Percentiles rank a stretch among this genome's conserved stretches.
Evolutionary conservation across 2,329 filamentous ascomycete species (phyloP).

Genomic region (Diplodia mutila): DNA sequence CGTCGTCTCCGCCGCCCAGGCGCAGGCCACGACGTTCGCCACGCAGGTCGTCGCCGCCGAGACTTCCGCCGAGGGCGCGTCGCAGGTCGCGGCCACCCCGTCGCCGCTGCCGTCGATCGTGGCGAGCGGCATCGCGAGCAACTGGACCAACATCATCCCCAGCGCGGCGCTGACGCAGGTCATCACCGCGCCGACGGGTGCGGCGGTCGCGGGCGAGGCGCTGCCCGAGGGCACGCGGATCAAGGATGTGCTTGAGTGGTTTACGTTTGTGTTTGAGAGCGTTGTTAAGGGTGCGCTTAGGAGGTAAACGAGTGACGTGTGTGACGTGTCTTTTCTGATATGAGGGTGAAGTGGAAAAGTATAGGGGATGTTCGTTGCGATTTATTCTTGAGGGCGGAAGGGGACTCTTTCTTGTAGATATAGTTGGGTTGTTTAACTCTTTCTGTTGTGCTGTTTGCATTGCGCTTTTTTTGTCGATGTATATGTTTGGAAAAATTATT

Average conservation of each 20-base stretch:
- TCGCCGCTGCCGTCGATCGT: background rate
- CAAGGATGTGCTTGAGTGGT: slow-evolving; percentile 13
- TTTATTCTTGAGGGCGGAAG: too few species aligned
- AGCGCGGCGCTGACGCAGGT: slow-evolving; percentile 9
- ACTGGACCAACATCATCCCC: slow-evolving; percentile 23
- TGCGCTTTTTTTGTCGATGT: too few species aligned
- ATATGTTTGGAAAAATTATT: too few species aligned
- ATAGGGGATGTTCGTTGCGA: too few species aligned
- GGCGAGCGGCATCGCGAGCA: background rate
- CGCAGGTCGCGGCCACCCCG: background rate
- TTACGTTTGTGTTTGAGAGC: slow-evolving; percentile 14
- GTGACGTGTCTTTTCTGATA: too few species aligned
- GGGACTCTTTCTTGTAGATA: too few species aligned
- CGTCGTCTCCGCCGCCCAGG: background rate
- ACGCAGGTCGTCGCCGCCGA: slow-evolving; percentile 14
- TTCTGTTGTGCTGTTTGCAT: too few species aligned
- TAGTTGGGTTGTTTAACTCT: too few species aligned
- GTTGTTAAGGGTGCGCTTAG: background rate
- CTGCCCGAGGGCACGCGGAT: slow-evolving; percentile 4
- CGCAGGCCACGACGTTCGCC: background rate
- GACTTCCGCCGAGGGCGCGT: background rate
- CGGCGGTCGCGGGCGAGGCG: background rate
- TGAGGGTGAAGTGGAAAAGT: too few species aligned
- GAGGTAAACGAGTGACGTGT: background rate
- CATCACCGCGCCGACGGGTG: background rate